Evolutionary conservation across 1,284 basidiomycete species (phyloP).

Genomic region (Somion occarium): DNA sequence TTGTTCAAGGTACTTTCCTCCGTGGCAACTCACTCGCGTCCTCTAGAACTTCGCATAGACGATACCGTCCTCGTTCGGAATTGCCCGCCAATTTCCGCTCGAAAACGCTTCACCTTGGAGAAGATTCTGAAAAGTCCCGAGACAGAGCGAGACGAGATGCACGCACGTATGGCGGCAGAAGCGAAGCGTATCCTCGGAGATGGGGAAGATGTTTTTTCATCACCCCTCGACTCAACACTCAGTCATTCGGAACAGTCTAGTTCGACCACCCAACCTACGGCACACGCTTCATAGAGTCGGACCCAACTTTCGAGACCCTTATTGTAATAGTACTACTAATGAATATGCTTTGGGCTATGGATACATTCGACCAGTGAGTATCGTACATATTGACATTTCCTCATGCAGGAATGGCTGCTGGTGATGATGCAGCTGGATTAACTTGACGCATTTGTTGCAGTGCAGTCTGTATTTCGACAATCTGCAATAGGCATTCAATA

Average conservation of each 20-base stretch:
- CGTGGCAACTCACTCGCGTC: neutral
- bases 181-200: constrained; percentile 2
- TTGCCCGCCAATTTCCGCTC: constrained; percentile 71
- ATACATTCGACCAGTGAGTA: neutral
- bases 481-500: constrained; percentile 30
- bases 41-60: constrained; percentile 53
- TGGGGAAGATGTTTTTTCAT: neutral
- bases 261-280: neutral
- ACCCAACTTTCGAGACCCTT: neutral
- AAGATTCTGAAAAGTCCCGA: constrained; percentile 63
- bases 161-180: constrained; percentile 16
- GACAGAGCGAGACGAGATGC: constrained; percentile 43
- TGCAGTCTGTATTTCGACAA: constrained; percentile 60
- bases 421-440: constrained; percentile 6
- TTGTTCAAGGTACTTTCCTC: neutral
- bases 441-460: constrained; percentile 39
- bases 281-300: neutral
- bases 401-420: constrained; percentile 6
- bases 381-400: neutral
- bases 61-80: constrained; percentile 74
- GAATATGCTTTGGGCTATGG: neutral
- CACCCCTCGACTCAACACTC: too few relatives aligned
- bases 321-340: neutral
- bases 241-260: neutral
- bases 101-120: constrained; percentile 70